Conservation (phyloP, 2,329 filamentous ascomycete genomes). For the Phialophora tarda region DNA sequence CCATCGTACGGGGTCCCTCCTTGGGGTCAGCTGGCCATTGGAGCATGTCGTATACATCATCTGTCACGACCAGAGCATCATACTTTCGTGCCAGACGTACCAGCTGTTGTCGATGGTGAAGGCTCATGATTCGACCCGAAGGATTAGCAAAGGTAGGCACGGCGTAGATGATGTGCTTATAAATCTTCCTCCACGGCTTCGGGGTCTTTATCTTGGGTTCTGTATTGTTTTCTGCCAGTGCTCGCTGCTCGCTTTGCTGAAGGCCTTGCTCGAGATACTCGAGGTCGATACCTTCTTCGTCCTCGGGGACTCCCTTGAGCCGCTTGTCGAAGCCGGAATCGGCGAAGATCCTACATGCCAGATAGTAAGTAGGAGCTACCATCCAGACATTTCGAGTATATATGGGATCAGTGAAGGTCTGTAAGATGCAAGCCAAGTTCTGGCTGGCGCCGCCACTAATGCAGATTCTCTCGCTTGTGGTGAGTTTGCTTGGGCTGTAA, state of each 20-base stretch:
- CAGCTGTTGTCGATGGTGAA: constrained; percentile 68
- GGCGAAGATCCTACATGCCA: constrained; percentile 84
- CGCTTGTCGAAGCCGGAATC: constrained; percentile 75
- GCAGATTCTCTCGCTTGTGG: constrained; percentile 68
- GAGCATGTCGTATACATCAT: constrained; percentile 94
- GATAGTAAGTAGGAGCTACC: constrained; percentile 79
- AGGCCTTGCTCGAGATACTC: constrained; percentile 62
- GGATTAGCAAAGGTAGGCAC: constrained; percentile 92
- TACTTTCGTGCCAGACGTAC: constrained; percentile 77
- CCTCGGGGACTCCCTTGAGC: constrained; percentile 74
- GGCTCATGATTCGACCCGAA: constrained; percentile 79
- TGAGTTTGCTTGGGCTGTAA: constrained; percentile 56
- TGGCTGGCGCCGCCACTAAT: constrained; percentile 87
- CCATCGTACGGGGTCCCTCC: constrained; percentile 37
- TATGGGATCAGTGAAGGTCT: constrained; percentile 78
- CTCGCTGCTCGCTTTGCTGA: constrained; percentile 55
- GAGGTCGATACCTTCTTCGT: constrained; percentile 76
- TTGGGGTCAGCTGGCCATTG: constrained; percentile 68
- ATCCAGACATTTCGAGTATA: constrained; percentile 80
- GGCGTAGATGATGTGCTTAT: constrained; percentile 84
- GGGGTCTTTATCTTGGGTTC: constrained; percentile 62
- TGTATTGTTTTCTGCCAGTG: constrained; percentile 46
- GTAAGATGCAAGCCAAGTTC: constrained; percentile 76
- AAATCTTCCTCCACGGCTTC: constrained; percentile 72
- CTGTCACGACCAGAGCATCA: constrained; percentile 81